Percentiles rank a stretch among this genome's conserved stretches.
Conservation (phyloP, 192 early-diverging fungal genomes). For the Obelidium mucronatum region DNA sequence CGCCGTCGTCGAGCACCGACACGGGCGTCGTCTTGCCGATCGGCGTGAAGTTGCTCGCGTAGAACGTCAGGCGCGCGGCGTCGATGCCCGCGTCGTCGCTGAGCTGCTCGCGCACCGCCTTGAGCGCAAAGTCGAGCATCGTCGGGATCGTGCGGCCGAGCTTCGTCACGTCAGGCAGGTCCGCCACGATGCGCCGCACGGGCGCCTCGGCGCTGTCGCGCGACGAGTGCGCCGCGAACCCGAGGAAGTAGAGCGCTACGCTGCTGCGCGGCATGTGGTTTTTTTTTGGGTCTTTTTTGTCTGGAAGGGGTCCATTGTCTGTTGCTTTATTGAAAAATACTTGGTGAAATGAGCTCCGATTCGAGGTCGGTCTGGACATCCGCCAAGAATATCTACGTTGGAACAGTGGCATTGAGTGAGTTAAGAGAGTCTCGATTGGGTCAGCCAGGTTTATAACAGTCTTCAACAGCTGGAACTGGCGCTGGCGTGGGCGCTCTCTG, state of each 20-base stretch:
- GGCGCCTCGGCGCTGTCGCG: slow-evolving; percentile 26
- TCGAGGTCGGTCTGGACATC: neutral
- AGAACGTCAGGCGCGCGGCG: slow-evolving; percentile 16
- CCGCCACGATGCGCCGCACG: slow-evolving; percentile 17
- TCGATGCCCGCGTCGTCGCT: slow-evolving; percentile 27
- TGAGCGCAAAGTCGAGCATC: slow-evolving; percentile 14
- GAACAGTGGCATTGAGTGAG: slow-evolving; percentile 6
- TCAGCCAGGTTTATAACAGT: neutral
- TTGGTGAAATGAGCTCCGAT: neutral
- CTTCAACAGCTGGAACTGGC: slow-evolving; percentile 12
- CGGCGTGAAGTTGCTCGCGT: slow-evolving; percentile 25
- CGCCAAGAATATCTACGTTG: slow-evolving; percentile 23
- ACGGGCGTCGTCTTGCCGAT: slow-evolving; percentile 29
- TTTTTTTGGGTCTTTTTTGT: neutral
- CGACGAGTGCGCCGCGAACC: slow-evolving; percentile 13
- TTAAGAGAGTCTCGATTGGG: too few relatives aligned
- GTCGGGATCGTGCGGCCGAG: slow-evolving; percentile 29
- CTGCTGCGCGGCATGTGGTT: slow-evolving; percentile 21
- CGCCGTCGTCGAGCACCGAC: slow-evolving; percentile 25
- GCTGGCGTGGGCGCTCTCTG: slow-evolving; percentile 5
- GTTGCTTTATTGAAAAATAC: too few relatives aligned
- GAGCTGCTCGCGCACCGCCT: slow-evolving; percentile 22
- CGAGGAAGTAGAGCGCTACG: slow-evolving; percentile 32
- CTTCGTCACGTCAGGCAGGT: slow-evolving; percentile 31
- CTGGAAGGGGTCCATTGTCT: neutral